Conservation (phyloP, 768 basidiomycete species). For the Austroboletus festivus region DNA sequence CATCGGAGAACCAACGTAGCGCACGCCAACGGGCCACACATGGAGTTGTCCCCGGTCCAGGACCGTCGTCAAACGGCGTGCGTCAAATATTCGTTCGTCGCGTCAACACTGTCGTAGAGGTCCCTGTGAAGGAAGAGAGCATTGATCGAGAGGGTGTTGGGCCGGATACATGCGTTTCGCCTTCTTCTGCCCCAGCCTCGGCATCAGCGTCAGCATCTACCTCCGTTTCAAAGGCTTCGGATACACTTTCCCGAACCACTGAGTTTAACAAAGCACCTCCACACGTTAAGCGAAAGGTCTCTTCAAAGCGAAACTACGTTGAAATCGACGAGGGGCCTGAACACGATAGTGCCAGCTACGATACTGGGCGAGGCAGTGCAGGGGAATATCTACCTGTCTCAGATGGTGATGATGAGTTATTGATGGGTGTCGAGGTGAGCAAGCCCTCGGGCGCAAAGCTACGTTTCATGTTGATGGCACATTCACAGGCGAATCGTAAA, state of each 20-base stretch:
- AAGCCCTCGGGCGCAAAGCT: conserved; percentile 3
- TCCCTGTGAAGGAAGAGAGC: conserved; percentile 65
- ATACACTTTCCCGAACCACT: conserved; percentile 1
- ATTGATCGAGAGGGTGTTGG: conserved; percentile 36
- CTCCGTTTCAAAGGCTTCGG: conserved; percentile 10
- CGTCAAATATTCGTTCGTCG: conserved; percentile 49
- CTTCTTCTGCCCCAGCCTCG: conserved; percentile 13
- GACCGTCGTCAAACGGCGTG: conserved; percentile 9
- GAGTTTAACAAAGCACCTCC: conserved; percentile 6
- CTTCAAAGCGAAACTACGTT: conserved; percentile 26
- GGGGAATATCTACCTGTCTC: conserved; percentile 20
- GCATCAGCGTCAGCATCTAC: conserved; percentile 7
- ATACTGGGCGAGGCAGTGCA: conserved; percentile 10
- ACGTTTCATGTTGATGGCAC: conserved; percentile 1
- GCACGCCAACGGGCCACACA: conserved; percentile 22
- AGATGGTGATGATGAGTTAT: conserved; percentile 58
- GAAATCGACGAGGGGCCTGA: conserved; percentile 33
- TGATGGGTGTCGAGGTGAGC: conserved; percentile 57
- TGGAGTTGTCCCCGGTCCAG: neutral
- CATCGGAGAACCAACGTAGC: conserved; percentile 29
- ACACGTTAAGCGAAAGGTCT: conserved; percentile 18
- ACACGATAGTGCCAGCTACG: conserved; percentile 14
- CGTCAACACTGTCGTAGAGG: conserved; percentile 56
- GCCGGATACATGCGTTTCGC: conserved; percentile 1
- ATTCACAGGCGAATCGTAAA: conserved; percentile 39